Conservation (phyloP, 2,329 filamentous ascomycete genomes). For the Trichoderma gracile region DNA sequence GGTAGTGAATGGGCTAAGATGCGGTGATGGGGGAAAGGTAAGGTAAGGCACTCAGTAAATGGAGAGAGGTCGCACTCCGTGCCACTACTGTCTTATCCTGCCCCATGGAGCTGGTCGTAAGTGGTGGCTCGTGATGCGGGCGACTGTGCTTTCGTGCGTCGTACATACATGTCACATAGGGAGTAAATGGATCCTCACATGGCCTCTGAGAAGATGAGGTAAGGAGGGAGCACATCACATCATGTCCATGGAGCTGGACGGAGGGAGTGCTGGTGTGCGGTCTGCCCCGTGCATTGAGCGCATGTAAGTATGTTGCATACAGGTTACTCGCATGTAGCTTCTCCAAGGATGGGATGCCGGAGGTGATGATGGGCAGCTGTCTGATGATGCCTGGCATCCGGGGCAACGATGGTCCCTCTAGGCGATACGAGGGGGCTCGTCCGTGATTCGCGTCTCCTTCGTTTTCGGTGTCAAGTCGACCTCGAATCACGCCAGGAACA, state of each 20-base stretch:
- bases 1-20: no score
- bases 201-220: neutral
- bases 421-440: conserved; percentile 6
- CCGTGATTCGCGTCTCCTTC: conserved; percentile 5
- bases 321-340: no score
- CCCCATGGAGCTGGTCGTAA: conserved; percentile 15
- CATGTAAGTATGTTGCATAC: neutral
- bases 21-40: no score
- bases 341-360: no score
- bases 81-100: no score
- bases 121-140: conserved; percentile 21
- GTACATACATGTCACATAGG: conserved; percentile 15
- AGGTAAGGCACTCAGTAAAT: no score
- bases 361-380: no score
- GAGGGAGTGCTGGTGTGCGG: neutral
- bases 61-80: no score
- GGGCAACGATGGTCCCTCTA: conserved; percentile 13
- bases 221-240: neutral
- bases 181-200: conserved; percentile 20
- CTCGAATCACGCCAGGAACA: neutral
- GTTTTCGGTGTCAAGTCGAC: neutral
- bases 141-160: conserved; percentile 10
- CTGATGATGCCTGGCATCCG: neutral
- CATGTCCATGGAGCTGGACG: no score
- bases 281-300: conserved; percentile 7